Evolutionary conservation across 2,329 filamentous ascomycete species (phyloP), one percentile per base, ranked within the genome.

Genomic region (Nothophaeocryptopus gaeumannii): DNA sequence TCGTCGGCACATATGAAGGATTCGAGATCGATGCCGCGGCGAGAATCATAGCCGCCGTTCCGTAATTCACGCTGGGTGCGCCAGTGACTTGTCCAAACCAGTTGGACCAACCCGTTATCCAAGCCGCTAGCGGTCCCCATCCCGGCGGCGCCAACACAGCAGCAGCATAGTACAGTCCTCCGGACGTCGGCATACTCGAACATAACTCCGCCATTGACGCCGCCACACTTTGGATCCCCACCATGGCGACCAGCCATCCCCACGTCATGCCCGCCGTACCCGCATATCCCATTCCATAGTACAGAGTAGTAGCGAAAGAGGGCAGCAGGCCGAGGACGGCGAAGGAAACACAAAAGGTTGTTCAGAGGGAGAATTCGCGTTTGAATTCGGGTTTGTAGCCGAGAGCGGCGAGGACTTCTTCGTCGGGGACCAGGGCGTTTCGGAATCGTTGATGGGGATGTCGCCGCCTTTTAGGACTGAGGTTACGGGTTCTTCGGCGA

Each of bases 241-340:
- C 58, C 78, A 88, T 86, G 41, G 84, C 84, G 39, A 89, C 74
- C 26, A 88, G 70, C 85, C 86, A 89, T 5, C 85, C 86, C 85
- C 85, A 89, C 2, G 83, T 83, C 83, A 88, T 86, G 60, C 70
- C 71, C 26, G 70, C 69, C 0, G 70, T 73, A 1, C 71, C 70
- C 5, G 70, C 71, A 63, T 74, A 74, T 37, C 76, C 75, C 70
- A 83, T 81, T 57, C 85, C 85, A 75, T 88, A 89, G 63, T 78
- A 84, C 56, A 89, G 69, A 0, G 85, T 89, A 55, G 79, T 83
- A 1, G 85, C 85, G 60, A 89, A 87, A 53, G 81, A 86, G 0
- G 85, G 86, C 42, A 89, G 68, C 39, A 89, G 67, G 1, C 86
- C 86, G 47, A 89, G 72, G 9, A 89, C 84, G 5, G 86, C 84